These are phyloP conservation scores for Staphylotrichum longicolle DNA, from an alignment of 495 filamentous ascomycete genomes.

Conservation along the genomic window DNA sequence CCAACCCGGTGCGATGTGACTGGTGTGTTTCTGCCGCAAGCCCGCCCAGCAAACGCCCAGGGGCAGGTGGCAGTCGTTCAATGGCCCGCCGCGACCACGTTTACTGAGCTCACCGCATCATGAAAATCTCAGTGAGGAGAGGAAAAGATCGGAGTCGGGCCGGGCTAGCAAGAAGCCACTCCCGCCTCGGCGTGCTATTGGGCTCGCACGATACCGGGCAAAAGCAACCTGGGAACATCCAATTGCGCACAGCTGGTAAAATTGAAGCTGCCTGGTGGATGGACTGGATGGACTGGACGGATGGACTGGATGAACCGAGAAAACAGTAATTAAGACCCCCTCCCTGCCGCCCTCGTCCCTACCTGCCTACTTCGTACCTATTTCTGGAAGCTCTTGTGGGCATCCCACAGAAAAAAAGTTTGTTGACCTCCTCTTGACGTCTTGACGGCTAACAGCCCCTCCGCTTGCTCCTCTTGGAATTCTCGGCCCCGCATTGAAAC, in stretches of 20 bases:
- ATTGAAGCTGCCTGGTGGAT: neutral
- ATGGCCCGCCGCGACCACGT: slow-evolving; percentile 16
- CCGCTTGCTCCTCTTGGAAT: slow-evolving; percentile 1
- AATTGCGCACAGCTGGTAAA: slow-evolving; percentile 4
- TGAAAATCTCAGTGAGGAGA: neutral
- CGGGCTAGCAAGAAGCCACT: slow-evolving; percentile 1
- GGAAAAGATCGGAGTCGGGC: slow-evolving; percentile 1
- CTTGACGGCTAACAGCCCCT: neutral
- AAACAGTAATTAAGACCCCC: slow-evolving; percentile 5
- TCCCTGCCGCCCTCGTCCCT: neutral
- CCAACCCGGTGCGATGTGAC: slow-evolving; percentile 2
- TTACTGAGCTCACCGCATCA: slow-evolving; percentile 14
- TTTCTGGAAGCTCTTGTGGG: neutral
- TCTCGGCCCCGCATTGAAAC: slow-evolving; percentile 9
- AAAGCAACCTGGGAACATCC: neutral
- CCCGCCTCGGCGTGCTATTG: neutral
- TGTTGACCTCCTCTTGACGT: neutral
- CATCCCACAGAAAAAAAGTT: neutral
- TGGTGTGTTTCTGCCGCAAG: slow-evolving; percentile 5
- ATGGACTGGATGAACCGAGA: neutral
- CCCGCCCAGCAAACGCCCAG: slow-evolving; percentile 26
- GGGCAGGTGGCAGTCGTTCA: slow-evolving; percentile 30
- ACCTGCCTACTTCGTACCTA: neutral
- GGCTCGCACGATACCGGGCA: neutral
- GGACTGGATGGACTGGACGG: too few relatives aligned